These are phyloP conservation scores for Plasmodium inui DNA, from an alignment of 169 alveolate species.

Conservation along the genomic window DNA sequence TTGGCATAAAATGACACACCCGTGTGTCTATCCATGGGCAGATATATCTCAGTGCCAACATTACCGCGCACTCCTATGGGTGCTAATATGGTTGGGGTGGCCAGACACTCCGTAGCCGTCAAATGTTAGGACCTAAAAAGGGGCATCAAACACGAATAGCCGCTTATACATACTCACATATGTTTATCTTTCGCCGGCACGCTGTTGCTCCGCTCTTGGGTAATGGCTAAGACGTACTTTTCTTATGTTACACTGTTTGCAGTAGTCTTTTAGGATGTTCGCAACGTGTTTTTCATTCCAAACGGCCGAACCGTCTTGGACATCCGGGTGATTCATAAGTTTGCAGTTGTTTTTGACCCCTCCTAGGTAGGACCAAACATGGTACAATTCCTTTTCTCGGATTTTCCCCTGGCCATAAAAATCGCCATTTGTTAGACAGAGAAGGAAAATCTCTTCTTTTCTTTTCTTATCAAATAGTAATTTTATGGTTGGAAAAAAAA, in stretches of 20 bases:
- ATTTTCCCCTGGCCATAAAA: constrained; percentile 76
- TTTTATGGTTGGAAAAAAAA: constrained; percentile 89
- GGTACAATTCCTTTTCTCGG: constrained; percentile 72
- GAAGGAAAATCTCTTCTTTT: constrained; percentile 52
- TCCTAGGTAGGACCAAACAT: constrained; percentile 77
- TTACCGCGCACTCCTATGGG: constrained; percentile 70
- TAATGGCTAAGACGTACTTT: not conserved
- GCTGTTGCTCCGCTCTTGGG: not conserved
- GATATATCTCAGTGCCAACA: not conserved
- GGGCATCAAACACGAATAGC: not conserved
- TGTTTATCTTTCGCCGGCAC: not conserved
- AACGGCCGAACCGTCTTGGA: constrained; percentile 31
- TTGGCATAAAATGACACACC: not conserved
- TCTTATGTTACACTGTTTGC: constrained; percentile 14
- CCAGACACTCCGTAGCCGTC: constrained; percentile 83
- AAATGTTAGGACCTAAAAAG: constrained; percentile 78
- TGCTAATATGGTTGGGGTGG: constrained; percentile 83
- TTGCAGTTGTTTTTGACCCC: constrained; percentile 35
- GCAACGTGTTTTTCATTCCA: constrained; percentile 39
- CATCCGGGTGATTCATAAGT: not conserved
- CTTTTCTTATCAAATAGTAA: constrained; percentile 76
- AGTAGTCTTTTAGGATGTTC: constrained; percentile 20
- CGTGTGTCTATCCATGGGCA: not conserved
- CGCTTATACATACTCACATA: not conserved
- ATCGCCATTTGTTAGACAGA: constrained; percentile 75